Conservation (phyloP, 495 filamentous ascomycete species). For the Aspergillus hancockii region DNA sequence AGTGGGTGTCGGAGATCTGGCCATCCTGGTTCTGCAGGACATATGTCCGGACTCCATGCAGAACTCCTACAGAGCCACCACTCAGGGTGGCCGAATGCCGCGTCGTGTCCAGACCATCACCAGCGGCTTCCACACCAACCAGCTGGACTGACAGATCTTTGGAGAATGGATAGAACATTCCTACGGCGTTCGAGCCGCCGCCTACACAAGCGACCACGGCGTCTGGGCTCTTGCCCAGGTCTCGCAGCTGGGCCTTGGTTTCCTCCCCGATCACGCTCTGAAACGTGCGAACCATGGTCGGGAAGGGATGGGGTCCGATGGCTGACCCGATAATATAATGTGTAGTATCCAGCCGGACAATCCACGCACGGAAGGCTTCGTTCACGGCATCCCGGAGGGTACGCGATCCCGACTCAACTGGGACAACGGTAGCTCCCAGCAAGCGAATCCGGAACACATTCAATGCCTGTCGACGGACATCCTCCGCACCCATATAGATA, state of each 20-base stretch:
- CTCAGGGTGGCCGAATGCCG: constrained; percentile 87
- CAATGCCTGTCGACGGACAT: constrained; percentile 90
- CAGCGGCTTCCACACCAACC: constrained; percentile 91
- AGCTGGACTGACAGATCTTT: constrained; percentile 83
- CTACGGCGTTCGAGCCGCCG: constrained; percentile 85
- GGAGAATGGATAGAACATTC: constrained; percentile 98
- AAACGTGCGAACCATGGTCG: constrained; percentile 93
- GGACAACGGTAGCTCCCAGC: constrained; percentile 84
- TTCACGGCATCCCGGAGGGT: constrained; percentile 94
- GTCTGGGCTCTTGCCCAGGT: constrained; percentile 85
- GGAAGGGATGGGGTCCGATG: constrained; percentile 93
- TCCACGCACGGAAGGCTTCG: constrained; percentile 87
- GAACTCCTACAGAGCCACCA: constrained; percentile 84
- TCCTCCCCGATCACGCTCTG: constrained; percentile 91
- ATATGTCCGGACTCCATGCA: constrained; percentile 95
- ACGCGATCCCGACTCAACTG: constrained; percentile 80
- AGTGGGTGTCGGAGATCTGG: constrained; percentile 93
- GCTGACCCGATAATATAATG: constrained; percentile 97
- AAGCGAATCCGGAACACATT: constrained; percentile 97
- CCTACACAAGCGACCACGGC: constrained; percentile 96
- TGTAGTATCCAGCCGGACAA: constrained; percentile 78
- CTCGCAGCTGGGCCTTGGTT: constrained; percentile 84
- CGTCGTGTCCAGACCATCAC: constrained; percentile 84
- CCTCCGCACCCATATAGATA: constrained; percentile 96
- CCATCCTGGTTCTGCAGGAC: constrained; percentile 88